These are phyloP conservation scores for Xylaria longipes DNA, from an alignment of 495 filamentous ascomycete genomes.

Conservation along the genomic window DNA sequence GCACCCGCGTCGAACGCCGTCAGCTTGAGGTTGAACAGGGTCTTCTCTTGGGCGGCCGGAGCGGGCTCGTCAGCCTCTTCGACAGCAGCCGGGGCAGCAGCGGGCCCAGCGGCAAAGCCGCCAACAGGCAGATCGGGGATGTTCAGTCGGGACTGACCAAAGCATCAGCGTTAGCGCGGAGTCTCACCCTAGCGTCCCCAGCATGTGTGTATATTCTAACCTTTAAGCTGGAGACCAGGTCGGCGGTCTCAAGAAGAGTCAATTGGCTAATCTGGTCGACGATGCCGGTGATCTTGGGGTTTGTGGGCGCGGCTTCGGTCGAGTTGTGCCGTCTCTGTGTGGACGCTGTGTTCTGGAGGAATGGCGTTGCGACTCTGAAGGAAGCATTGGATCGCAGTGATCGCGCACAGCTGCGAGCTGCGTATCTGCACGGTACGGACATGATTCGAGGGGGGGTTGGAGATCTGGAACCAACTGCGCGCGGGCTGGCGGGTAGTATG, in stretches of 20 bases:
- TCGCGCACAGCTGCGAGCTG: conserved; percentile 65
- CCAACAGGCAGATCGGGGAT: conserved; percentile 97
- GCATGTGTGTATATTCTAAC: conserved; percentile 44
- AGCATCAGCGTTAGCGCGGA: conserved; percentile 30
- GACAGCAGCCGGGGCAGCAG: conserved; percentile 64
- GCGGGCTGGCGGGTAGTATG: conserved; percentile 29
- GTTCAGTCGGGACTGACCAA: conserved; percentile 83
- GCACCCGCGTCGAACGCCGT: conserved; percentile 82
- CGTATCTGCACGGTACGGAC: conserved; percentile 64
- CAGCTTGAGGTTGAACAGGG: conserved; percentile 94
- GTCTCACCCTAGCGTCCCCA: background rate
- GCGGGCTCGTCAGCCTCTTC: conserved; percentile 83
- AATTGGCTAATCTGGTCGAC: conserved; percentile 98
- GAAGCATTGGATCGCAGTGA: conserved; percentile 52
- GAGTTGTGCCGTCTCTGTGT: conserved; percentile 71
- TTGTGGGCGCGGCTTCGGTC: conserved; percentile 68
- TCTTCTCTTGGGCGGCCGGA: conserved; percentile 89
- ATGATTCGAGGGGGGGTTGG: conserved; percentile 48
- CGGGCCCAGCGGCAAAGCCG: conserved; percentile 63
- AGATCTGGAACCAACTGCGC: conserved; percentile 28
- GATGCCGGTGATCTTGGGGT: conserved; percentile 89
- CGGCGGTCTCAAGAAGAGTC: conserved; percentile 95
- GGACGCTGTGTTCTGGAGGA: conserved; percentile 45
- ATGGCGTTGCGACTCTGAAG: conserved; percentile 47
- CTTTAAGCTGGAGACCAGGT: conserved; percentile 91